phyloP scores from a whole-genome alignment of 345 rosid species.

The Gossypium rotundifolium region DNA sequence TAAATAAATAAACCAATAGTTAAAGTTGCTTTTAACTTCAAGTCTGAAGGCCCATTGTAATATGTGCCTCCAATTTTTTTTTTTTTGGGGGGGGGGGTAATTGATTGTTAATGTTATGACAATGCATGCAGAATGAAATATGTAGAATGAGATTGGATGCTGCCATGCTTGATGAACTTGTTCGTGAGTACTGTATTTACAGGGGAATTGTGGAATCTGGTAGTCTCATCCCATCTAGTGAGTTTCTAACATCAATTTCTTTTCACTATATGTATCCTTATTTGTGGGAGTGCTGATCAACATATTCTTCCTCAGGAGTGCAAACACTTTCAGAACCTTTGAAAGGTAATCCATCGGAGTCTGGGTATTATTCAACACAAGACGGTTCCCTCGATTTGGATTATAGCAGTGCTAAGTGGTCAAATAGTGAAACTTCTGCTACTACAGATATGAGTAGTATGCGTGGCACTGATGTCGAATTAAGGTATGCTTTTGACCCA shows the following conservation, averaged over 20 bases:
- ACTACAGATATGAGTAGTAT: constrained; percentile 36
- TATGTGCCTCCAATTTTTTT: neutral
- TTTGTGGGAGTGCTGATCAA: constrained; percentile 13
- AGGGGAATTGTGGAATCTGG: constrained; percentile 76
- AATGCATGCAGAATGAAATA: constrained; percentile 74
- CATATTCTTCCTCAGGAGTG: constrained; percentile 29
- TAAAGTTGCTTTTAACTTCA: neutral
- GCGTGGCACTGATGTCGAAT: constrained; percentile 48
- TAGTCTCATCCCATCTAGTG: constrained; percentile 30
- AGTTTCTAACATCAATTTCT: constrained; percentile 16
- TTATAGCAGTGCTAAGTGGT: constrained; percentile 35
- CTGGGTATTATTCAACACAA: constrained; percentile 39
- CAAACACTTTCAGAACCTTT: constrained; percentile 28
- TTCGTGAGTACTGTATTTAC: constrained; percentile 82
- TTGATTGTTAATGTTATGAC: neutral
- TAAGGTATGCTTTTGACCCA: constrained; percentile 48
- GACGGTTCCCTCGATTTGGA: constrained; percentile 50
- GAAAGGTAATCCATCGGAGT: constrained; percentile 38
- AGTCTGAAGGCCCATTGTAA: neutral
- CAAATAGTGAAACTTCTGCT: constrained; percentile 51
- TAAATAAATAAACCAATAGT: neutral
- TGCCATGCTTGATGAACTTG: constrained; percentile 74
- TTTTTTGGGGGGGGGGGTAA: too few species aligned
- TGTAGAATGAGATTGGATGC: constrained; percentile 80
- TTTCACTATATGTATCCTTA: constrained; percentile 5